Conservation (phyloP, 2,329 filamentous ascomycete genomes). For the Penicillium sp. region DNA sequence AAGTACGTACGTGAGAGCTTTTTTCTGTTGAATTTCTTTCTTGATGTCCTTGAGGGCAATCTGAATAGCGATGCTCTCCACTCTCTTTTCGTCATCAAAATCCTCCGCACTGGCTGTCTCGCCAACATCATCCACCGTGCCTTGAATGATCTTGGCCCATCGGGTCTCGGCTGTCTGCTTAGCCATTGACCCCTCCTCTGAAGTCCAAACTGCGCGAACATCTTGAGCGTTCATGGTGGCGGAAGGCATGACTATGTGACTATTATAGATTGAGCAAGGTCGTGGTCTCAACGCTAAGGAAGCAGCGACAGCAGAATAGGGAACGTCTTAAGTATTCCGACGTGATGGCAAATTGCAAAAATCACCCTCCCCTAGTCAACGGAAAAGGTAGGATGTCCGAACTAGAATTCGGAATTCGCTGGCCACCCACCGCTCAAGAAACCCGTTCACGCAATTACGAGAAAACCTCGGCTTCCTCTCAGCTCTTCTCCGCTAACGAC, state of each 20-base stretch:
- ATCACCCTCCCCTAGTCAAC: neutral
- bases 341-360: neutral
- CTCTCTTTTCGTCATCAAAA: conserved; percentile 2
- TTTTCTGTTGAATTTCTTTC: conserved; percentile 4
- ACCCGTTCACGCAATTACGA: no score
- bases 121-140: conserved; percentile 13
- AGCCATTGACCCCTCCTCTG: conserved; percentile 10
- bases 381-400: neutral
- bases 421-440: neutral
- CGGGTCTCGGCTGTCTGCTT: conserved; percentile 13
- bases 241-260: conserved; percentile 5
- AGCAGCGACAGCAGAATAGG: neutral
- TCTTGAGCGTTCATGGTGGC: conserved; percentile 3
- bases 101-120: conserved; percentile 2
- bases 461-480: neutral
- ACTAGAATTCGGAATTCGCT: neutral
- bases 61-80: conserved; percentile 9
- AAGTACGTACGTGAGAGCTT: conserved; percentile 3
- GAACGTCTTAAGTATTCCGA: conserved; percentile 4
- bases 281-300: neutral
- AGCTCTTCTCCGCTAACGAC: neutral
- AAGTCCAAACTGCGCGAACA: conserved; percentile 7
- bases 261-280: conserved; percentile 1
- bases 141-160: conserved; percentile 19
- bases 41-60: conserved; percentile 8